These are phyloP conservation scores for Pecoramyces ruminantium DNA, from an alignment of 192 early-diverging fungal species.

Conservation along the genomic window DNA sequence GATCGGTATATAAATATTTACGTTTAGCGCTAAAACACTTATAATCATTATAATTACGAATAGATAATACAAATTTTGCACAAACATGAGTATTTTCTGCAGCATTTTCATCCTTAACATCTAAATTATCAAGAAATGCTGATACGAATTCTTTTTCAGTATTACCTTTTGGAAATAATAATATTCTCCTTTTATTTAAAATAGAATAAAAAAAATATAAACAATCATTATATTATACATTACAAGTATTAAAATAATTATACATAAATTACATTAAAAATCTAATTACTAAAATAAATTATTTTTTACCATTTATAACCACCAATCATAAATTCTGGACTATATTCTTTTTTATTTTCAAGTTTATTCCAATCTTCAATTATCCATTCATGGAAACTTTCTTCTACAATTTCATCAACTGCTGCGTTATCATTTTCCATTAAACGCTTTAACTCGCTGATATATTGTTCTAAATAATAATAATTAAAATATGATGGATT, in stretches of 20 bases:
- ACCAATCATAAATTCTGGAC: background rate
- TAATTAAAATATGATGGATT: too few relatives aligned
- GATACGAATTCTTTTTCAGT: conserved; percentile 46
- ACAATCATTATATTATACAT: too few relatives aligned
- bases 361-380: background rate
- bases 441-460: background rate
- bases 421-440: background rate
- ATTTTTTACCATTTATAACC: background rate
- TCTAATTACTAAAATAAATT: too few relatives aligned
- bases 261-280: too few relatives aligned
- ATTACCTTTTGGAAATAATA: conserved; percentile 84
- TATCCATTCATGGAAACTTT: background rate
- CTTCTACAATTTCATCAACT: background rate
- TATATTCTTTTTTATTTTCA: background rate
- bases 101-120: conserved; percentile 29
- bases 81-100: conserved; percentile 61
- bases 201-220: too few relatives aligned
- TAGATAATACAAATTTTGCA: conserved; percentile 58
- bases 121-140: conserved; percentile 72
- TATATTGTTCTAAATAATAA: background rate
- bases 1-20: background rate
- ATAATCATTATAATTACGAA: conserved; percentile 57
- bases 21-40: conserved; percentile 2
- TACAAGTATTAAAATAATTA: too few relatives aligned
- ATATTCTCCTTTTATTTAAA: conserved; percentile 48